Percentiles rank a stretch among this genome's conserved stretches.
Conservation (phyloP, 192 early-diverging fungal species). For the Linnemannia hyalina region DNA sequence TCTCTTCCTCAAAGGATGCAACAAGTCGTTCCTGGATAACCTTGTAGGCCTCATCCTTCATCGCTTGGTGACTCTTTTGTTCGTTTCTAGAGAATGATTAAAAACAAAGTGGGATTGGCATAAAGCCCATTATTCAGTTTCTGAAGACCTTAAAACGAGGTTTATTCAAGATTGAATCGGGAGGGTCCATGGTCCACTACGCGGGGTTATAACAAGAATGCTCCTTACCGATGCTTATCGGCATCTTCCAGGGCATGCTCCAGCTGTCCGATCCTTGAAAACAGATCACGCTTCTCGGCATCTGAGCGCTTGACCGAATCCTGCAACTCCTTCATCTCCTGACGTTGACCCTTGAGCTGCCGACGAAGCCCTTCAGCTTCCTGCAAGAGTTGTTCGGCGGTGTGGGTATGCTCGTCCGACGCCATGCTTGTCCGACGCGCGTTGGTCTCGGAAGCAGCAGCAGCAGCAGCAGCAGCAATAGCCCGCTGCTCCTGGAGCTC, state of each 20-base stretch:
- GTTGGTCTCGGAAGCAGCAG: background rate
- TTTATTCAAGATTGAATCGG: conserved; percentile 3
- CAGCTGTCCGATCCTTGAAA: conserved; percentile 25
- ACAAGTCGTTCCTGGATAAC: conserved; percentile 37
- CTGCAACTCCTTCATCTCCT: conserved; percentile 43
- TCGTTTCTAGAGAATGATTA: conserved; percentile 19
- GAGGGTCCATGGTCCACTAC: background rate
- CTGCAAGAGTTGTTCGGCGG: conserved; percentile 27
- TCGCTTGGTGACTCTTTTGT: conserved; percentile 37
- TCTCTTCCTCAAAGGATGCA: conserved; percentile 39
- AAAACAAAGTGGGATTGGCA: background rate
- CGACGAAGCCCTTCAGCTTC: conserved; percentile 38
- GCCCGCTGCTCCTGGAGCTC: conserved; percentile 4
- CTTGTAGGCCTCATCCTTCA: conserved; percentile 50
- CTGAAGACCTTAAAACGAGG: background rate
- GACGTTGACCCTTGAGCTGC: conserved; percentile 42
- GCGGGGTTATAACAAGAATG: background rate
- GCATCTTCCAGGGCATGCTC: conserved; percentile 28
- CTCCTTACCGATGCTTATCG: conserved; percentile 47
- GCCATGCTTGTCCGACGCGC: background rate
- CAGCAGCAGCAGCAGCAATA: background rate
- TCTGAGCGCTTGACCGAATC: conserved; percentile 34
- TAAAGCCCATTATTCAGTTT: background rate
- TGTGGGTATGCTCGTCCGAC: background rate
- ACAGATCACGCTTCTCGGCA: conserved; percentile 25